These are phyloP conservation scores for Blastomyces emzantsi DNA, from an alignment of 2,329 filamentous ascomycete genomes.

Conservation along the genomic window DNA sequence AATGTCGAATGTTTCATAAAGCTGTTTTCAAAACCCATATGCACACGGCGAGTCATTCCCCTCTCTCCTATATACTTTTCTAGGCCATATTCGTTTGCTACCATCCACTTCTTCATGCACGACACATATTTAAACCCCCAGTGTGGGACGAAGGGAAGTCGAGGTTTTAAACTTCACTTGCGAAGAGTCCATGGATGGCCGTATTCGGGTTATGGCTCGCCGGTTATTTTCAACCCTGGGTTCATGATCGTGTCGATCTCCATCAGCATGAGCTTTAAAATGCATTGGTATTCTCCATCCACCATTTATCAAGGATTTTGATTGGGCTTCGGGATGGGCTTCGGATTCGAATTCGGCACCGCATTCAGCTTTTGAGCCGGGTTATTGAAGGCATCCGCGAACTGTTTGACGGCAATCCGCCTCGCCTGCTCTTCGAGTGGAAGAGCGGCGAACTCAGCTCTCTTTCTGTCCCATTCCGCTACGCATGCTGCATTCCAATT, in stretches of 20 bases:
- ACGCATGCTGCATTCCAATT: constrained; percentile 62
- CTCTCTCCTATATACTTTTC: not conserved
- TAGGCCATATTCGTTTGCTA: not conserved
- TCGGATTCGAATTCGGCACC: not conserved
- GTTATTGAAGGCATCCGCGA: not conserved
- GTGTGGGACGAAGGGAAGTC: not conserved
- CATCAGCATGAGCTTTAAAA: not conserved
- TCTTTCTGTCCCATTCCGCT: constrained; percentile 55
- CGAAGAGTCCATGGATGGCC: not conserved
- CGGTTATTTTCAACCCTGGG: not conserved
- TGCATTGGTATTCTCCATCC: not conserved
- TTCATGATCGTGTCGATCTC: not conserved
- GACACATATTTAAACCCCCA: not conserved
- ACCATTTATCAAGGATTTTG: not conserved
- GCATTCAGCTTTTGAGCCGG: not conserved
- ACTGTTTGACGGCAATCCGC: constrained; percentile 28
- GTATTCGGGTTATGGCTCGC: not conserved
- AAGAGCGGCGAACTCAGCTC: constrained; percentile 51
- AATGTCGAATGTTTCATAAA: not conserved
- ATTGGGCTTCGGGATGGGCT: not conserved
- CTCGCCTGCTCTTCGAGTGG: constrained; percentile 51
- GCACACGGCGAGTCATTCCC: not conserved
- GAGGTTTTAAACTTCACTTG: not conserved
- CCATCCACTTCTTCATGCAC: not conserved
- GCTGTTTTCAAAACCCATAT: not conserved